A percentile compares a stretch with the other conserved stretches of the same genome.
These are phyloP conservation scores for Smallanthus sonchifolius DNA, from an alignment of 129 eudicot species.

Conservation along the genomic window DNA sequence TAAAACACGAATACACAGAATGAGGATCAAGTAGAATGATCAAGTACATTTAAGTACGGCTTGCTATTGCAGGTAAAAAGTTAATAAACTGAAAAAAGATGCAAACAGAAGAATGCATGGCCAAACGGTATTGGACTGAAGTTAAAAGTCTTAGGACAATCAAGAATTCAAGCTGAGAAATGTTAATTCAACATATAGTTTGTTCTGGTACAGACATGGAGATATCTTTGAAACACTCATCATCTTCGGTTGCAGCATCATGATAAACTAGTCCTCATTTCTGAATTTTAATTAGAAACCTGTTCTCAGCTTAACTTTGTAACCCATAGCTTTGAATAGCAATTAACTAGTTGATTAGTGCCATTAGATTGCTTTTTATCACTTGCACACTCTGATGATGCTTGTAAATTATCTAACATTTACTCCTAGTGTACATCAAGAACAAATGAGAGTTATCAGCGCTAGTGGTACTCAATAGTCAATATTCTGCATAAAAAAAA, in stretches of 20 bases:
- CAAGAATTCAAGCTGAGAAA: neutral
- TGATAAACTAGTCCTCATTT: neutral
- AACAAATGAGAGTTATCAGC: neutral
- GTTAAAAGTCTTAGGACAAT: neutral
- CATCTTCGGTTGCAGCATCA: neutral
- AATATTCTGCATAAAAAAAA: no score
- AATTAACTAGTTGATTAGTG: neutral
- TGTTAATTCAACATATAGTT: neutral
- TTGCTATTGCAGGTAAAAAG: neutral
- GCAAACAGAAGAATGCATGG: neutral
- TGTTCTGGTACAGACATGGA: neutral
- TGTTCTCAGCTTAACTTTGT: neutral
- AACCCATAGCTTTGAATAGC: neutral
- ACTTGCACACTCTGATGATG: neutral
- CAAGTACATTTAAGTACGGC: neutral
- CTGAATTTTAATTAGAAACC: neutral
- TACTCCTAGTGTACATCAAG: neutral
- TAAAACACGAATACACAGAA: neutral
- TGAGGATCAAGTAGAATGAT: neutral
- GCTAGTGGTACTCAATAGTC: no score
- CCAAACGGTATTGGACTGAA: neutral
- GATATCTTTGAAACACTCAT: neutral
- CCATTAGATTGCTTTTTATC: neutral
- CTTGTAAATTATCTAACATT: neutral
- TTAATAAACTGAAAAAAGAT: neutral